phyloP scores from a whole-genome alignment of 441 rosid genomes.

The Pelargonium myrrhifolium region DNA sequence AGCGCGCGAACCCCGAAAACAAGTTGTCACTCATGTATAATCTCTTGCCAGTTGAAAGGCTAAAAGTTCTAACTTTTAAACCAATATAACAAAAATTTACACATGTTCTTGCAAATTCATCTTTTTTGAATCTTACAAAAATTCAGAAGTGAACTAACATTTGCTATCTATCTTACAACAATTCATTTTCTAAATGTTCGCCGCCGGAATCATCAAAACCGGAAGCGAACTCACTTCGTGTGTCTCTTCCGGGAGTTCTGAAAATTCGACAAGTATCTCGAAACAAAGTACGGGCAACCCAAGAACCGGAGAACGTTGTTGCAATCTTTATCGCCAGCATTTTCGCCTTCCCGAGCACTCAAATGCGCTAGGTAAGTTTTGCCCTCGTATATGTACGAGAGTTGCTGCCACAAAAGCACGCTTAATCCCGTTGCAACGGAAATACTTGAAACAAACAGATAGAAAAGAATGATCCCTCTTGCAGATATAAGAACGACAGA shows the following conservation, averaged over 20 bases:
- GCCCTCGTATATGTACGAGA: conserved; percentile 71
- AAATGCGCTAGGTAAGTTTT: conserved; percentile 67
- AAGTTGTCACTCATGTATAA: no score
- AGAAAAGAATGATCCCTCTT: conserved; percentile 67
- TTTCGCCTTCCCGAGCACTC: conserved; percentile 40
- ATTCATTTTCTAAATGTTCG: no score
- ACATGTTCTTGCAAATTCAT: no score
- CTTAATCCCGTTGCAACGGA: conserved; percentile 65
- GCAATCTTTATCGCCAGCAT: conserved; percentile 51
- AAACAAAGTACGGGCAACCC: conserved; percentile 48
- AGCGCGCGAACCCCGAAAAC: no score
- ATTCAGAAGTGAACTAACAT: no score
- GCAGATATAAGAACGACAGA: conserved; percentile 49
- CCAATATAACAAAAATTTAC: no score
- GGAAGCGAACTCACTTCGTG: conserved; percentile 30
- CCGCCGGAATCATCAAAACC: no score
- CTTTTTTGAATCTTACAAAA: no score
- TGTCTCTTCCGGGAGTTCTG: conserved; percentile 50
- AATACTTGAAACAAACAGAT: conserved; percentile 58
- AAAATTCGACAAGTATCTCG: conserved; percentile 36
- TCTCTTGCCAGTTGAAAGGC: no score
- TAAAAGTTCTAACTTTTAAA: no score
- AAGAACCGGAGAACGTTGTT: conserved; percentile 62
- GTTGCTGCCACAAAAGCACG: conserved; percentile 82
- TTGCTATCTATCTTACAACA: no score